Percentiles rank a stretch among this genome's conserved stretches.
These are phyloP conservation scores for Cucumis sativus DNA, from an alignment of 306 rosid genomes.

Conservation along the genomic window Cucumber_9930_V3 NC_026660.2:9470501-9471000, in stretches of 20 bases:
- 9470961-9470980: slow-evolving; percentile 52
- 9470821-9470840: not conserved
- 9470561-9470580: slow-evolving; percentile 14
- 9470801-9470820: too few species aligned
- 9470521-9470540: slow-evolving; percentile 60
- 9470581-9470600: slow-evolving; percentile 9
- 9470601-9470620: slow-evolving; percentile 74
- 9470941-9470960: slow-evolving; percentile 69
- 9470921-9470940: slow-evolving; percentile 87
- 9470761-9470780: not conserved
- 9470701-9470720: slow-evolving; percentile 63
- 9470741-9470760: slow-evolving; percentile 9
- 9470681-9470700: slow-evolving; percentile 67
- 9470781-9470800: too few species aligned
- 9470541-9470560: slow-evolving; percentile 16
- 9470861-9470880: not conserved
- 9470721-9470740: slow-evolving; percentile 29
- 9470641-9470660: slow-evolving; percentile 95
- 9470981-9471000: slow-evolving; percentile 88
- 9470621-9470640: slow-evolving; percentile 83
- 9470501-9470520: slow-evolving; percentile 79
- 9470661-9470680: slow-evolving; percentile 94
- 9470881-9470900: slow-evolving; percentile 32
- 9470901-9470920: slow-evolving; percentile 69
- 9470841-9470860: not conserved